Evolutionary conservation across 2,329 filamentous ascomycete genomes (phyloP), one percentile per base, ranked within the genome.

Genomic region (Exophiala xenobiotica): DNA sequence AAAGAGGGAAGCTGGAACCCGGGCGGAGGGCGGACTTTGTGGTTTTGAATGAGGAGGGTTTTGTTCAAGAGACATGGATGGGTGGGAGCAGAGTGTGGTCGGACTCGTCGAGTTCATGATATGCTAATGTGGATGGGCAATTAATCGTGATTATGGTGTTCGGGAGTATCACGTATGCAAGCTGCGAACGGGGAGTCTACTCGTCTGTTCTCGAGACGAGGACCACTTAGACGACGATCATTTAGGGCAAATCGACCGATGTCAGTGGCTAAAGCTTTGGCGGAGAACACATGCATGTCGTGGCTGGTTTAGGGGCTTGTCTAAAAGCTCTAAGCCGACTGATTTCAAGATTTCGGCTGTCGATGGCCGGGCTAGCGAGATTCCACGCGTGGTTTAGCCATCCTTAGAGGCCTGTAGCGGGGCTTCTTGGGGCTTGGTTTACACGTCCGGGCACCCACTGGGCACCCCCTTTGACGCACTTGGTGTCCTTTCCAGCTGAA

Each of bases 21-120:
- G 75, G 76, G 3, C 57, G 73, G 40, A 69, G 70, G 51, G 77
- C 75, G 7, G 77, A 79, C 64, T 70, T 79, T 56, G 72, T 73
- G 31, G 70, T 79, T 12, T 44, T 79, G 55, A 72, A 68, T 57
- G 70, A 75, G 50, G 64, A 67, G 11, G 75, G 73, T 1, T 64
- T 72, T 44, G 73, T 79, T 31, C 54, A 74, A 58, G 70, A 78
- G 67, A 79, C 76, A n/a, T 77, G 76, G 75, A 61, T 78, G 39
- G 69, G 61, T n/a, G 77, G 76, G 5, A 63, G 56, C 37, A 75
- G 72, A 58, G 70, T 78, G 3, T 78, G 55, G 55, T 14, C 49
- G 41, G 4, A n/a, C n/a, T n/a, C n/a, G n/a, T n/a, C n/a, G n/a
- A n/a, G n/a, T n/a, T n/a, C n/a, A n/a, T n/a, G n/a, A n/a, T n/a